Percentiles rank a stretch among this genome's conserved stretches.
These are phyloP conservation scores for Eragrostis nindensis DNA, from an alignment of 176 grass and related monocot genomes.

Conservation along the genomic window DNA sequence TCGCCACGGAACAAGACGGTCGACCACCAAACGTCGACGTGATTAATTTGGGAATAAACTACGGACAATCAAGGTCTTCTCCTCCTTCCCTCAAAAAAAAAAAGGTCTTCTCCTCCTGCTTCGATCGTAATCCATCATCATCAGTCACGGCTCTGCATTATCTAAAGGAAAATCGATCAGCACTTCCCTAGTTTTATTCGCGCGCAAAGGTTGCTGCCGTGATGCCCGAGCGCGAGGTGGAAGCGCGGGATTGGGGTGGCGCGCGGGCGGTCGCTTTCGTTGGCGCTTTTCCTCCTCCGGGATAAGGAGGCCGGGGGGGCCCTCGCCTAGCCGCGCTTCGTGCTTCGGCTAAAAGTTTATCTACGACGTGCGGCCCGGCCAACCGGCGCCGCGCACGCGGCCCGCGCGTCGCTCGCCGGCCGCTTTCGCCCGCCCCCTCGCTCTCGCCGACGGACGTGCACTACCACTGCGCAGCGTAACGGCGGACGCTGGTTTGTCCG, in stretches of 20 bases:
- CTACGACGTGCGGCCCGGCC: background rate
- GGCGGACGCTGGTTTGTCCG: too few relatives aligned
- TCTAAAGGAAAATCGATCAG: too few relatives aligned
- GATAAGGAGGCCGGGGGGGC: background rate
- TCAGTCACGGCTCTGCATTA: too few relatives aligned
- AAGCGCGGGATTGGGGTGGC: background rate
- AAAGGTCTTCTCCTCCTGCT: too few relatives aligned
- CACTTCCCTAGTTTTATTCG: constrained; percentile 35
- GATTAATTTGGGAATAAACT: background rate
- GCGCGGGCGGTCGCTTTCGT: constrained; percentile 43
- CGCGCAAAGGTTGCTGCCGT: background rate
- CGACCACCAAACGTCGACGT: background rate
- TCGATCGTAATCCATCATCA: too few relatives aligned
- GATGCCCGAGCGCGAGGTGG: background rate
- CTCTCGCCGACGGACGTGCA: background rate
- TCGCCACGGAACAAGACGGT: background rate
- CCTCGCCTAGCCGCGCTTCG: background rate
- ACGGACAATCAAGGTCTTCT: background rate
- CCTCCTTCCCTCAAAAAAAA: too few relatives aligned
- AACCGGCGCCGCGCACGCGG: constrained; percentile 1
- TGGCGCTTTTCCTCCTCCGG: background rate
- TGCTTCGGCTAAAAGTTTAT: background rate
- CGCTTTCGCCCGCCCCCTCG: constrained; percentile 1
- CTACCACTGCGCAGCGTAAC: background rate
- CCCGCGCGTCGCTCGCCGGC: background rate